Evolutionary conservation across 768 basidiomycete genomes (phyloP).

Genomic region (Suillus plorans): DNA sequence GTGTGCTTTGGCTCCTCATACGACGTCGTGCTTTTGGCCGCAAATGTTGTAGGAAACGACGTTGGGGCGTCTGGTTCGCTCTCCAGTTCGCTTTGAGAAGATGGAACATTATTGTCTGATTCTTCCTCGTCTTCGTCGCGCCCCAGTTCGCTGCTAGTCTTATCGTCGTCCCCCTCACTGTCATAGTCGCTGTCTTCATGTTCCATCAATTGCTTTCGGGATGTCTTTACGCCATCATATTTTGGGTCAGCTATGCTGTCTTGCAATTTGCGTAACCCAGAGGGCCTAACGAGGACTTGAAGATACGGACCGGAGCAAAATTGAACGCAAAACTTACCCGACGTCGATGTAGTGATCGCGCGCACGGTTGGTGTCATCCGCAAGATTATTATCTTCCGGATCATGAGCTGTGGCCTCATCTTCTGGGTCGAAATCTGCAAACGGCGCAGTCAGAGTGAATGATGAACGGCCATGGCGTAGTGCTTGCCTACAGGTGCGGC

Average conservation of each 20-base stretch:
- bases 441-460: conserved; percentile 11
- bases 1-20: conserved; percentile 7
- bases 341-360: conserved; percentile 86
- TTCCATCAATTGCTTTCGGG: conserved; percentile 54
- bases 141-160: conserved; percentile 16
- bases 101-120: conserved; percentile 8
- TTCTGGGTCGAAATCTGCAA: conserved; percentile 74
- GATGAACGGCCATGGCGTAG: conserved; percentile 3
- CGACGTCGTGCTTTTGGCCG: conserved; percentile 15
- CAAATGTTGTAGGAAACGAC: conserved; percentile 9
- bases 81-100: conserved; percentile 14
- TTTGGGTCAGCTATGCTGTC: conserved; percentile 73
- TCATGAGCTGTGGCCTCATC: conserved; percentile 50
- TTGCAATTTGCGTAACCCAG: conserved; percentile 62
- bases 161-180: conserved; percentile 25
- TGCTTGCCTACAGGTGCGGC: conserved; percentile 64
- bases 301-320: conserved; percentile 5
- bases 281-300: conserved; percentile 48
- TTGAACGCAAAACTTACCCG: conserved; percentile 50
- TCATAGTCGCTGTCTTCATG: conserved; percentile 27
- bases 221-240: conserved; percentile 69
- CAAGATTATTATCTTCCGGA: conserved; percentile 35
- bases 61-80: not conserved
- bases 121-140: conserved; percentile 15
- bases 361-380: conserved; percentile 34